These are phyloP conservation scores for Leishmania martiniquensis DNA, from an alignment of 208 protist genomes.

Conservation along the genomic window DNA sequence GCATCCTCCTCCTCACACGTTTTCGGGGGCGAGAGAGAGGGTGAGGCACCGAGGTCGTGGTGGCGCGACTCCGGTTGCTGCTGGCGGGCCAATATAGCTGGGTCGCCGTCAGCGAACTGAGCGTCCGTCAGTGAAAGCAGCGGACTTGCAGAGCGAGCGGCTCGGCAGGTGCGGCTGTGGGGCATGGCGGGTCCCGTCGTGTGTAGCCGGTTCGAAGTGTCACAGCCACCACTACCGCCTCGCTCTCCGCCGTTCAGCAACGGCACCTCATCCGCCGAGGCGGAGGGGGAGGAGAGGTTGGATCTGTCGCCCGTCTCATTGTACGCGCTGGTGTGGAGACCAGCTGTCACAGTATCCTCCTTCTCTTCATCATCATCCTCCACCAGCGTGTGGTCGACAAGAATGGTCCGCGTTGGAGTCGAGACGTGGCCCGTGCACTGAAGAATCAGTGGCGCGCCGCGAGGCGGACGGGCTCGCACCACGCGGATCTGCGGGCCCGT, in stretches of 20 bases:
- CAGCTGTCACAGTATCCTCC: conserved; percentile 28
- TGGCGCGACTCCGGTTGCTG: not conserved
- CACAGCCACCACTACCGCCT: not conserved
- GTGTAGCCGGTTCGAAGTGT: not conserved
- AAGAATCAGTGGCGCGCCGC: conserved; percentile 25
- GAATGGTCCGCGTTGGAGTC: conserved; percentile 26
- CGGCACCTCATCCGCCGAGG: not conserved
- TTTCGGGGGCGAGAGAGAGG: not conserved
- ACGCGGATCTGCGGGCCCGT: conserved; percentile 7
- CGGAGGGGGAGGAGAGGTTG: not conserved
- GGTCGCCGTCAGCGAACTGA: not conserved
- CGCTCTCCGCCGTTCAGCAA: not conserved
- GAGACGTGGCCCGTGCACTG: conserved; percentile 29
- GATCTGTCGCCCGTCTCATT: conserved; percentile 18
- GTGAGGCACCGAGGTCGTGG: not conserved
- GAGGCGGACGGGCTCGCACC: conserved; percentile 23
- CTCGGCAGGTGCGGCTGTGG: not conserved
- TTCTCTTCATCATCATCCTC: conserved; percentile 1
- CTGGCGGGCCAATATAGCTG: not conserved
- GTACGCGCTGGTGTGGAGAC: conserved; percentile 25
- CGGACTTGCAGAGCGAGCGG: conserved; percentile 3
- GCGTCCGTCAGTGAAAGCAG: conserved; percentile 9
- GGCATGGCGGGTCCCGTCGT: not conserved
- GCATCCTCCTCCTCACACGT: not conserved
- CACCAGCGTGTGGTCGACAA: not conserved